Evolutionary conservation across 257 asterid genomes (phyloP).

Genomic region (Sherardia arvensis): DNA sequence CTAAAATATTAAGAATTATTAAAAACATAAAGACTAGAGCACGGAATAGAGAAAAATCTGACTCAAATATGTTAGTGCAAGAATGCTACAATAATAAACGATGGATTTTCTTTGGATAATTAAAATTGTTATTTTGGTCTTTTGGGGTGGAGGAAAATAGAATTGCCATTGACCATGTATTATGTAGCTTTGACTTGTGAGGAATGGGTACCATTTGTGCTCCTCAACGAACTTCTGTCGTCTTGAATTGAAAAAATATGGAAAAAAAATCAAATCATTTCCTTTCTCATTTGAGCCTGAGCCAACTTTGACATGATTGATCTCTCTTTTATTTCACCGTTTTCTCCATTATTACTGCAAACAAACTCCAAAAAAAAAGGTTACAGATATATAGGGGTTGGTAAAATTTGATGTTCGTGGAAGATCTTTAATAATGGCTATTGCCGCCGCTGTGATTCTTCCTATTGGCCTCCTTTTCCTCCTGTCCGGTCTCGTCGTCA

Average conservation of each 20-base stretch:
- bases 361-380: neutral
- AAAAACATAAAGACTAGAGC: too few species aligned
- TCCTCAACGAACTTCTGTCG: neutral
- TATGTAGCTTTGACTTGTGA: neutral
- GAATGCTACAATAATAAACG: too few species aligned
- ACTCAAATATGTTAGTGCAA: too few species aligned
- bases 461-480: constrained; percentile 68
- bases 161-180: neutral
- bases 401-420: neutral
- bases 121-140: too few species aligned
- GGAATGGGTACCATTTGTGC: neutral
- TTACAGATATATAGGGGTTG: neutral
- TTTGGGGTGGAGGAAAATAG: neutral
- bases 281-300: neutral
- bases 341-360: neutral
- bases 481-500: constrained; percentile 60
- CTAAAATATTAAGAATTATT: too few species aligned
- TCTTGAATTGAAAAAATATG: neutral
- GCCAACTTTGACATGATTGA: neutral
- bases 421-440: constrained; percentile 39
- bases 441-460: constrained; percentile 56
- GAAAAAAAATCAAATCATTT: too few species aligned
- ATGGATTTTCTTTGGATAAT: too few species aligned
- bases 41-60: too few species aligned
- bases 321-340: neutral